Evolutionary conservation across 139 green algal species (phyloP).

Genomic region (Chlorella sp.): DNA sequence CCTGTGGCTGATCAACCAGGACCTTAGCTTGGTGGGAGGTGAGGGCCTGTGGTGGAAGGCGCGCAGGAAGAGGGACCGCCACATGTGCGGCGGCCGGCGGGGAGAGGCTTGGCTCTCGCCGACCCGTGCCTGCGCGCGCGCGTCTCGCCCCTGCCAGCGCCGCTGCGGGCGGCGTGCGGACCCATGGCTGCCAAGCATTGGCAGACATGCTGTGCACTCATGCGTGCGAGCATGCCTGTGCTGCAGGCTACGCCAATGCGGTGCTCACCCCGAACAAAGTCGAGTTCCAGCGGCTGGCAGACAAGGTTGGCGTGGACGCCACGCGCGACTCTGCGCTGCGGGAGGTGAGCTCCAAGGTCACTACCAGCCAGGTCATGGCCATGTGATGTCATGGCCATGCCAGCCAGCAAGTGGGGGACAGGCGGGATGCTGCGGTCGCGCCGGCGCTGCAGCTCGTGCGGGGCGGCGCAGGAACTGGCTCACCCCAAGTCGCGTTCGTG

Average conservation of each 20-base stretch:
- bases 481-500: no score
- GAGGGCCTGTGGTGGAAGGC: background rate
- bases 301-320: constrained; percentile 34
- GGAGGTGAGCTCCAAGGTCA: background rate
- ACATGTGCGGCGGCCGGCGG: background rate
- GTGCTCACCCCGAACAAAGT: constrained; percentile 66
- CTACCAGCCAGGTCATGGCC: no score
- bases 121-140: no score
- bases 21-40: constrained; percentile 47
- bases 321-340: background rate
- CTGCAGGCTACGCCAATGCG: constrained; percentile 32
- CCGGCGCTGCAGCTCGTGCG: no score
- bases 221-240: no score
- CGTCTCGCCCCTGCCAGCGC: background rate
- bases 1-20: constrained; percentile 52
- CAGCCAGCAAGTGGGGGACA: no score
- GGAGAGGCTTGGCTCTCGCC: background rate
- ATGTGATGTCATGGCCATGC: no score
- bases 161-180: background rate
- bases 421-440: no score
- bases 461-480: no score
- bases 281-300: constrained; percentile 54
- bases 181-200: no score
- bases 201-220: no score
- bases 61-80: background rate